Percentiles rank a stretch among this genome's conserved stretches.
phyloP scores from a whole-genome alignment of 805 yeast genomes.

The Candida orba region DNA sequence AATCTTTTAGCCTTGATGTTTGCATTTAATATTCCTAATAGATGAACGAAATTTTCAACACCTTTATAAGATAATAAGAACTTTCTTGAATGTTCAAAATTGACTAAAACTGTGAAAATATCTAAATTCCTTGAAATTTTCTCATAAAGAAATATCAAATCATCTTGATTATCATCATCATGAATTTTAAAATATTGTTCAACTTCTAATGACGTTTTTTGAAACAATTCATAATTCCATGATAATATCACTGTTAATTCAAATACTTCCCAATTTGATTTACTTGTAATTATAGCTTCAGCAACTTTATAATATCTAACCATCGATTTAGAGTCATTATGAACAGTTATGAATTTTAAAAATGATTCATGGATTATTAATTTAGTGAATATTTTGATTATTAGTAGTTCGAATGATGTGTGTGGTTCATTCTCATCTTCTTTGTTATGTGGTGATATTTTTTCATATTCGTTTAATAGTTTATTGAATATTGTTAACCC shows the following conservation, averaged over 20 bases:
- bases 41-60: constrained; percentile 24
- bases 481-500: constrained; percentile 11
- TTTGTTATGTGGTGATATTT: constrained; percentile 5
- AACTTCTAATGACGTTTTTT: constrained; percentile 16
- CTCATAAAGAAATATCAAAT: constrained; percentile 23
- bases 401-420: constrained; percentile 13
- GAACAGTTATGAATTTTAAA: constrained; percentile 21
- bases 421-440: constrained; percentile 6
- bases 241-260: constrained; percentile 32
- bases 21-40: constrained; percentile 27
- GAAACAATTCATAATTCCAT: constrained; percentile 31
- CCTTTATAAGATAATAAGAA: constrained; percentile 31
- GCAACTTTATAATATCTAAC: constrained; percentile 22
- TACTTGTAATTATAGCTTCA: constrained; percentile 30
- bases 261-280: constrained; percentile 29
- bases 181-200: constrained; percentile 20
- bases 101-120: constrained; percentile 25
- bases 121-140: constrained; percentile 26
- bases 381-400: constrained; percentile 24
- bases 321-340: constrained; percentile 12
- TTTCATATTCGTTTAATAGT: constrained; percentile 15
- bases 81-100: constrained; percentile 30
- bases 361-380: constrained; percentile 30
- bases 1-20: constrained; percentile 26
- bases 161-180: constrained; percentile 6